A percentile compares a stretch with the other conserved stretches of the same genome.
Evolutionary conservation across 306 rosid species (phyloP).

Genomic region (Gynostemma pentaphyllum): DNA sequence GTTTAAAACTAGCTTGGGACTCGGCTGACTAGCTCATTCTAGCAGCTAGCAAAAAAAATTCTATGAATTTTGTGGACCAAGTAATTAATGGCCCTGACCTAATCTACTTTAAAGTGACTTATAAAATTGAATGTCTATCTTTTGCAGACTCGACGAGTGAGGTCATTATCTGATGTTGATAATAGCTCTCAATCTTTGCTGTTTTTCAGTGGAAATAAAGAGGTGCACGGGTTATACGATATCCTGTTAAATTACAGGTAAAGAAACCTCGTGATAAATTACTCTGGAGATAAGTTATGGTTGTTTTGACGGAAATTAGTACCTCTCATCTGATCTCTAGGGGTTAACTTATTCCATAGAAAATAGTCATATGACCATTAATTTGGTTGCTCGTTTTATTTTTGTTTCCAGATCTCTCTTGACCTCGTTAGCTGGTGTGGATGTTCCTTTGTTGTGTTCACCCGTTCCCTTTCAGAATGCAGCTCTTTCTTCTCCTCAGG

Average conservation of each 20-base stretch:
- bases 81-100: neutral
- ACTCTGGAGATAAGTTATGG: neutral
- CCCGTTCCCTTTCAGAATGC: slow-evolving; percentile 81
- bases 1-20: neutral
- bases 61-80: neutral
- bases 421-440: slow-evolving; percentile 57
- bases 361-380: neutral
- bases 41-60: neutral
- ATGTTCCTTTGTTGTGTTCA: slow-evolving; percentile 74
- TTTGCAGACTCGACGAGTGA: slow-evolving; percentile 55
- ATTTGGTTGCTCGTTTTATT: neutral
- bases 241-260: slow-evolving; percentile 81
- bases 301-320: neutral
- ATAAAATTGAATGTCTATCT: neutral
- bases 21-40: neutral
- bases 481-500: slow-evolving; percentile 74
- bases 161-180: slow-evolving; percentile 55
- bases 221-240: slow-evolving; percentile 72
- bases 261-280: neutral
- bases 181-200: slow-evolving; percentile 74
- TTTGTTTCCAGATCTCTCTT: slow-evolving; percentile 47
- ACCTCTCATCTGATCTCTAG: neutral
- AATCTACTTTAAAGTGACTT: neutral
- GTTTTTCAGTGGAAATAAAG: slow-evolving; percentile 51
- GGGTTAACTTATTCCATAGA: neutral